These are phyloP conservation scores for Plantago major DNA, from an alignment of 257 asterid species.

Conservation along the genomic window DNA sequence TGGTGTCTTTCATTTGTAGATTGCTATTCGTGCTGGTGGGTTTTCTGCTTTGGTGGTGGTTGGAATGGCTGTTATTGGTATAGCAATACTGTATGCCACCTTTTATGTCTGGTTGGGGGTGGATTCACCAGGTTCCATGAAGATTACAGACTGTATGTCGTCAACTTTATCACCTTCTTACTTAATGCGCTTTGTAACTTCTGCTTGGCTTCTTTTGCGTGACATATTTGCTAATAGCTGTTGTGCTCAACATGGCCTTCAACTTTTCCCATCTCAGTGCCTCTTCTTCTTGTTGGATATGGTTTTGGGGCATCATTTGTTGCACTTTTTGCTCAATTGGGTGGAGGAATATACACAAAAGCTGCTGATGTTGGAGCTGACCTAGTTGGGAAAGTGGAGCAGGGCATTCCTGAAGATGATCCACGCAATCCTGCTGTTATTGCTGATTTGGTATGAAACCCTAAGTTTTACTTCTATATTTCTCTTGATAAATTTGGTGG, in stretches of 20 bases:
- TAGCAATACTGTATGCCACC: slow-evolving; percentile 78
- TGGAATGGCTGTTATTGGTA: slow-evolving; percentile 96
- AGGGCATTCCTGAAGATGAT: slow-evolving; percentile 98
- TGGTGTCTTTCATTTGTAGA: slow-evolving; percentile 41
- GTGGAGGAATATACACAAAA: slow-evolving; percentile 95
- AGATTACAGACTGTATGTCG: slow-evolving; percentile 84
- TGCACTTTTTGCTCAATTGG: slow-evolving; percentile 98
- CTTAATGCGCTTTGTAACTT: slow-evolving; percentile 10
- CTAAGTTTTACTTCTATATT: slow-evolving; percentile 7
- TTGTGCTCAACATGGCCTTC: slow-evolving; percentile 17
- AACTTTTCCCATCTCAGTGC: slow-evolving; percentile 51
- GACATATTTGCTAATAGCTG: slow-evolving; percentile 3
- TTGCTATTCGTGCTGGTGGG: slow-evolving; percentile 99
- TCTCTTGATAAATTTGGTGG: slow-evolving; percentile 16
- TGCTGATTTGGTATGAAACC: slow-evolving; percentile 78
- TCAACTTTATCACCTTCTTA: slow-evolving; percentile 18
- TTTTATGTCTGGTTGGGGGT: slow-evolving; percentile 90
- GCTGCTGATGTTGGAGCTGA: slow-evolving; percentile 99
- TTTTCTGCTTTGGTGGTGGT: slow-evolving; percentile 95
- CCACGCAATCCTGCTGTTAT: slow-evolving; percentile 99
- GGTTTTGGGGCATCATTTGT: slow-evolving; percentile 99
- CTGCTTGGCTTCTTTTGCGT: slow-evolving; percentile 8
- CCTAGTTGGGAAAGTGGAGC: slow-evolving; percentile 98
- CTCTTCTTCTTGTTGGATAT: slow-evolving; percentile 97
- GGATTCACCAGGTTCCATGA: slow-evolving; percentile 83